A percentile compares a stretch with the other conserved stretches of the same genome.
phyloP scores from a whole-genome alignment of 495 filamentous ascomycete genomes.

The Tuber melanosporum region DNA sequence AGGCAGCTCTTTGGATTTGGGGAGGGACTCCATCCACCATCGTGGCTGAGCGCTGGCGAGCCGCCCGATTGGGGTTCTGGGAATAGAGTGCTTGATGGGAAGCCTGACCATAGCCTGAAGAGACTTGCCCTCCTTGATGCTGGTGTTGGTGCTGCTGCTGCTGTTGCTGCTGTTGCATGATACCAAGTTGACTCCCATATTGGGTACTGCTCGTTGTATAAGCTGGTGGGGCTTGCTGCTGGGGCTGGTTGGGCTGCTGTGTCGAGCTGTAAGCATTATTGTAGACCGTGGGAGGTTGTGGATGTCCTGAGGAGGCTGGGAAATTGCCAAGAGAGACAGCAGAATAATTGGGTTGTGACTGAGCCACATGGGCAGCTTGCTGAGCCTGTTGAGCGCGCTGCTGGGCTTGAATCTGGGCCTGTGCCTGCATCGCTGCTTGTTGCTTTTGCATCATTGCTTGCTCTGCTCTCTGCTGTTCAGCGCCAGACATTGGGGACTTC shows the following conservation, averaged over 20 bases:
- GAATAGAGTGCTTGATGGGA: constrained; percentile 62
- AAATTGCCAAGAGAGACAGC: constrained; percentile 32
- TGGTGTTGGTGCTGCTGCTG: constrained; percentile 38
- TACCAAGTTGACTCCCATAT: constrained; percentile 67
- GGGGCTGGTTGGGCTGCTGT: constrained; percentile 42
- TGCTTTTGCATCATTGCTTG: constrained; percentile 51
- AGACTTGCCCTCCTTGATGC: constrained; percentile 59
- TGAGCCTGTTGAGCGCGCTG: constrained; percentile 53
- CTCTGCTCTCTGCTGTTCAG: constrained; percentile 91
- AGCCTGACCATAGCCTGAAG: constrained; percentile 42
- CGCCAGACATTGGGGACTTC: constrained; percentile 87
- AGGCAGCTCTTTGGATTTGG: constrained; percentile 90
- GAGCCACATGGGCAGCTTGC: constrained; percentile 56
- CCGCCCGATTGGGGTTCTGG: constrained; percentile 74
- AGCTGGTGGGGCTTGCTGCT: constrained; percentile 73
- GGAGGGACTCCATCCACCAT: constrained; percentile 93
- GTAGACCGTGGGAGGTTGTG: constrained; percentile 60
- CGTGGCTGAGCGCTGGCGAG: constrained; percentile 85
- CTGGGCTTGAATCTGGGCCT: constrained; percentile 50
- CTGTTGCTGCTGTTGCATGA: constrained; percentile 46
- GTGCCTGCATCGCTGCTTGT: constrained; percentile 47
- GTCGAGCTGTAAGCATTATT: constrained; percentile 49
- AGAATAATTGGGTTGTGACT: constrained; percentile 47
- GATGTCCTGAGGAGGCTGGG: constrained; percentile 43
- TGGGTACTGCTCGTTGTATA: constrained; percentile 55